phyloP scores from a whole-genome alignment of 805 yeast genomes.

The Hanseniaspora guilliermondii region DNA sequence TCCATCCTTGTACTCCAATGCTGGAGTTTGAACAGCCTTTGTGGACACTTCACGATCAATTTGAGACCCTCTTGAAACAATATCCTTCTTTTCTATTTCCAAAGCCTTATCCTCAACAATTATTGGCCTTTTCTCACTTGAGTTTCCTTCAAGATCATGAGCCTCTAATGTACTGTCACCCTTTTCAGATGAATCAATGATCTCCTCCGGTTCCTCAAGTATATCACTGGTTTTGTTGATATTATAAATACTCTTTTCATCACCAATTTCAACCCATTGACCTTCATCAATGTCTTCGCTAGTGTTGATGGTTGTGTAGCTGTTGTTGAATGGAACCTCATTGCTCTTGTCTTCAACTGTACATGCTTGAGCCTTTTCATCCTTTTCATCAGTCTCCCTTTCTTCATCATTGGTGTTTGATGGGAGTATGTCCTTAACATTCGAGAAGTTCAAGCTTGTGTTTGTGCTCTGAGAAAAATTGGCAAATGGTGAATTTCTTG shows the following conservation, averaged over 20 bases:
- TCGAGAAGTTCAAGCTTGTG: neutral
- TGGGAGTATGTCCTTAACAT: neutral
- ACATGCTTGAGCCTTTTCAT: neutral
- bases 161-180: neutral
- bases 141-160: neutral
- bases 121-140: neutral
- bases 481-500: neutral
- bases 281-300: conserved; percentile 19
- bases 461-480: conserved; percentile 6
- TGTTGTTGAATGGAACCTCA: neutral
- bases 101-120: neutral
- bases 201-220: neutral
- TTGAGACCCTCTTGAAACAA: neutral
- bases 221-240: conserved; percentile 14
- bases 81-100: neutral
- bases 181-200: conserved; percentile 13
- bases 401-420: neutral
- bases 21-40: conserved; percentile 17
- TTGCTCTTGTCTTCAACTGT: neutral
- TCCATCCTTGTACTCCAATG: conserved; percentile 14
- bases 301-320: conserved; percentile 13
- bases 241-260: conserved; percentile 1
- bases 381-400: neutral
- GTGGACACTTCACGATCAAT: neutral
- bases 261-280: conserved; percentile 15